These are phyloP conservation scores for Usnea hakonensis DNA, from an alignment of 495 filamentous ascomycete species.

Conservation along the genomic window DNA sequence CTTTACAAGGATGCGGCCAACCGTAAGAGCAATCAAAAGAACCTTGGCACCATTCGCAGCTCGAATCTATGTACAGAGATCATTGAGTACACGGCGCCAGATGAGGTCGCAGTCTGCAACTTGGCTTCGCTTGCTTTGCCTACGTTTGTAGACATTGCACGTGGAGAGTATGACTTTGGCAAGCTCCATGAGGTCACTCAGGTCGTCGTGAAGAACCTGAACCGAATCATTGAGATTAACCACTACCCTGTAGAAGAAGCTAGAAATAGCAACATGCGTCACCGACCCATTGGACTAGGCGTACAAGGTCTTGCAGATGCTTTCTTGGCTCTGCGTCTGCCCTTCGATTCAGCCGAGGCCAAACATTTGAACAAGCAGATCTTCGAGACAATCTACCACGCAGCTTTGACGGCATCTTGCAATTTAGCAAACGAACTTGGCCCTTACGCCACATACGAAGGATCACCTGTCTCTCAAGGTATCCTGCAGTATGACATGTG, in stretches of 20 bases:
- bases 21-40: constrained; percentile 99
- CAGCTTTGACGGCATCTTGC: constrained; percentile 79
- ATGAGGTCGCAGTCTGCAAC: constrained; percentile 98
- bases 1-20: constrained; percentile 98
- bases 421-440: constrained; percentile 77
- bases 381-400: constrained; percentile 99
- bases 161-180: constrained; percentile 82
- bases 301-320: constrained; percentile 98
- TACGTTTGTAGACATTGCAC: constrained; percentile 73
- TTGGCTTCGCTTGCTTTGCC: constrained; percentile 89
- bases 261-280: constrained; percentile 88
- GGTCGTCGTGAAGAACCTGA: constrained; percentile 84
- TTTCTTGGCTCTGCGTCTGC: constrained; percentile 92
- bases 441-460: constrained; percentile 81
- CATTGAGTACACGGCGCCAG: constrained; percentile 90
- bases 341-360: constrained; percentile 92
- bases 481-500: constrained; percentile 99
- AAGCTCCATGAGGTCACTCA: constrained; percentile 90
- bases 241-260: constrained; percentile 93
- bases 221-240: constrained; percentile 96
- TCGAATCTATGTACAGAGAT: constrained; percentile 99
- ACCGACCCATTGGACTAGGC: constrained; percentile 89
- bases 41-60: constrained; percentile 92
- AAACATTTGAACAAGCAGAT: constrained; percentile 93
- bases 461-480: constrained; percentile 89